phyloP scores from a whole-genome alignment of 2,329 filamentous ascomycete genomes.

The Nigrospora sphaerica region DNA sequence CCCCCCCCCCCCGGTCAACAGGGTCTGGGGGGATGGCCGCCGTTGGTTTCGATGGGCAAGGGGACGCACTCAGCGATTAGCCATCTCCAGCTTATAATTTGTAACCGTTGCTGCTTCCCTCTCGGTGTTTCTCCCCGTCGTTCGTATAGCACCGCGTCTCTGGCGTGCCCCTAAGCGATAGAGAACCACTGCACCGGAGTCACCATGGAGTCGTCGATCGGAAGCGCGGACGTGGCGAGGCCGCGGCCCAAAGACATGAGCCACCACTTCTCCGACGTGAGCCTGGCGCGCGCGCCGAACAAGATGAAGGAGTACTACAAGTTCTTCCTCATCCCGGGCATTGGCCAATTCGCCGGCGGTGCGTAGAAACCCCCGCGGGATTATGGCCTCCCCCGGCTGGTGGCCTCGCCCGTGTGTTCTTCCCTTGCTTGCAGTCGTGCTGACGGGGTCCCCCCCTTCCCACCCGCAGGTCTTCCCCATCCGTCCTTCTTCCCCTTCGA shows the following conservation, averaged over 20 bases:
- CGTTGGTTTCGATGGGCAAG: no score
- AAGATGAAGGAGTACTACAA: slow-evolving; percentile 79
- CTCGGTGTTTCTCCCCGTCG: no score
- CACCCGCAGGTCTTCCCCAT: slow-evolving; percentile 64
- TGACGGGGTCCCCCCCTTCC: neutral
- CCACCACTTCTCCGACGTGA: slow-evolving; percentile 68
- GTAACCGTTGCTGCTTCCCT: no score
- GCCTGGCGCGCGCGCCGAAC: slow-evolving; percentile 57
- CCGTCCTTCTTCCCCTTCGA: slow-evolving; percentile 82
- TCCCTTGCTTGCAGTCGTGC: no score
- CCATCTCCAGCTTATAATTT: no score
- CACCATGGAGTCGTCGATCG: neutral
- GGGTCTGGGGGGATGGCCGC: no score
- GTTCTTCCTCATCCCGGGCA: slow-evolving; percentile 64
- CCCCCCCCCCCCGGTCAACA: no score
- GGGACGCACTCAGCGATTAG: no score
- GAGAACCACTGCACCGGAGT: neutral
- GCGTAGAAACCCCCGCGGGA: slow-evolving; percentile 7
- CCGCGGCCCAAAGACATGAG: slow-evolving; percentile 63
- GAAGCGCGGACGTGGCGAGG: slow-evolving; percentile 13
- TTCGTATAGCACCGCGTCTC: neutral
- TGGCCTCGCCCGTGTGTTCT: neutral
- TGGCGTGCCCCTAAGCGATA: neutral
- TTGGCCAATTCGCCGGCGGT: slow-evolving; percentile 58
- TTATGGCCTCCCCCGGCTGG: neutral